phyloP scores from a whole-genome alignment of 768 basidiomycete species.

The Fomitopsis pulvina region DNA sequence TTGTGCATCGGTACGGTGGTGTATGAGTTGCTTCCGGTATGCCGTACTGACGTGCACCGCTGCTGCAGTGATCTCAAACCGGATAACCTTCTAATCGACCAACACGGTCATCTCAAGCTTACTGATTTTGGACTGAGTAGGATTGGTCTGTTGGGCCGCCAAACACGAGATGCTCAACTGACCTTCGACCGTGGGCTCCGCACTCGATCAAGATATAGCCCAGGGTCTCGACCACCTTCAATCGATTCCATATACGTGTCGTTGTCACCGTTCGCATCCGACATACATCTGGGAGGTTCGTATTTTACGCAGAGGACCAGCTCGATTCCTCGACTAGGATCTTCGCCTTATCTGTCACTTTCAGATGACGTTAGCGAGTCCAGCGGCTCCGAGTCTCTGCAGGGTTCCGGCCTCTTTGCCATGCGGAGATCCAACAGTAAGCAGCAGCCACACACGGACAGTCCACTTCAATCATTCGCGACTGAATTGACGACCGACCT shows the following conservation, averaged over 20 bases:
- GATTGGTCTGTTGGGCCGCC: conserved; percentile 96
- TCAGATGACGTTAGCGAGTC: conserved; percentile 85
- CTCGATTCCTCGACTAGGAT: conserved; percentile 50
- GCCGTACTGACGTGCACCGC: conserved; percentile 3
- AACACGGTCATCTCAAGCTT: conserved; percentile 93
- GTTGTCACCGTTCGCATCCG: conserved; percentile 64
- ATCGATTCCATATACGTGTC: conserved; percentile 77
- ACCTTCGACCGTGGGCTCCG: conserved; percentile 25
- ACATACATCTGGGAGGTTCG: conserved; percentile 54
- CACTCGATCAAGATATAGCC: conserved; percentile 48
- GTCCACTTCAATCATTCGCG: conserved; percentile 82
- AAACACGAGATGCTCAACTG: conserved; percentile 63
- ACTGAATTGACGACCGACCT: conserved; percentile 79
- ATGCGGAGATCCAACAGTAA: conserved; percentile 34
- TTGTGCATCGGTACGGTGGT: conserved; percentile 84
- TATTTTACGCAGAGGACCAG: conserved; percentile 72
- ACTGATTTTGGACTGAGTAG: conserved; percentile 97
- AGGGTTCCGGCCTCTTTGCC: conserved; percentile 45
- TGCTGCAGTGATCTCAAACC: conserved; percentile 88
- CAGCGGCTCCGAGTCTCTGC: conserved; percentile 69
- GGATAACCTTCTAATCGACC: conserved; percentile 95
- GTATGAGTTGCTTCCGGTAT: background rate
- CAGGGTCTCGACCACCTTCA: conserved; percentile 76
- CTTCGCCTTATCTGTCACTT: conserved; percentile 60
- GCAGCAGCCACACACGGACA: conserved; percentile 47